Base-by-base conservation (phyloP, 1,284 basidiomycete genomes). In the Tilletia walkeri region DNA sequence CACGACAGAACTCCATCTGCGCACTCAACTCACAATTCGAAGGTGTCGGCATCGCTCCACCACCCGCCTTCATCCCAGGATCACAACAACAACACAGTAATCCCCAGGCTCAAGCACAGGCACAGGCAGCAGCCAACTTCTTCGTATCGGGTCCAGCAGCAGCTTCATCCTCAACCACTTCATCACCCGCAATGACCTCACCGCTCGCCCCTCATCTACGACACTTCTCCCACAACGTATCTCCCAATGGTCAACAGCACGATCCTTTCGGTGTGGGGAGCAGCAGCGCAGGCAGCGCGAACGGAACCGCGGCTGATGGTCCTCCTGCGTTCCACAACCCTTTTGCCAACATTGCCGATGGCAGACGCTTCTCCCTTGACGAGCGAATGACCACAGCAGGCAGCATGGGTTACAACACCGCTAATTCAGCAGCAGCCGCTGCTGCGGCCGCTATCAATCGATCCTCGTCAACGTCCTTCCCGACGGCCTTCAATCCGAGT, bases 21-120 rank as follows among this genome's bases (percentile, higher is more conserved):
- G 73, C 75, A 61, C 67, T 76, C 59, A 75, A 75, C 41, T 71
- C 72, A 34, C 75, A 76, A 18, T 76, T 76, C n/a, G 75, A 76
- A 34, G 70, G 71, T 56, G 75, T 76, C 54, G 75, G 73, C 3
- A 63, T 76, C 12, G 30, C 30, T 24, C 16, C 65, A 12, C 30
- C 61, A 16, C 61, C 16, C 7, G 7, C 61, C 30, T 18, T 69
- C 69, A 9, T 39, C 47, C n/a, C 36, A 53, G 50, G 24, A 30
- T 18, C 70, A 70, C 67, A 73, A 69, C 67, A 72, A 72, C 69
- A 70, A 75, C 72, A 75, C 70, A 54, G 68, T 71, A 45, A 45
- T 45, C 14, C 41, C 24, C 24, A 30, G 24, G 24, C 24, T 30
- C 24, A 30, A 30, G 24, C 24, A 30, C 24, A 30, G 24, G 24